phyloP scores from a whole-genome alignment of 1,139 yeast genomes.

The Hyphopichia wangnamkhiaoensis region DNA sequence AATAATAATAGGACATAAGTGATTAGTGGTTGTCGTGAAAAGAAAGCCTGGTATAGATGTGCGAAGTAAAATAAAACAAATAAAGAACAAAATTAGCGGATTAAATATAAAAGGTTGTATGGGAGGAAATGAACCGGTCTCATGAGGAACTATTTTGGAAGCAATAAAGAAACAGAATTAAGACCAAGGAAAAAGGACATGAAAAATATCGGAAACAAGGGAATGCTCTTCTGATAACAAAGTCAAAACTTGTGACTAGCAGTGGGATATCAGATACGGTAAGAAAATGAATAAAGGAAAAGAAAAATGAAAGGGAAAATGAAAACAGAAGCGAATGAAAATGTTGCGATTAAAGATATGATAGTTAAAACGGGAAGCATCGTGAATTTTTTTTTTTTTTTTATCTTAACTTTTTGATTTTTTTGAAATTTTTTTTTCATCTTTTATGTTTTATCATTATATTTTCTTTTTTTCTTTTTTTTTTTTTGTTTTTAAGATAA shows the following conservation, averaged over 20 bases:
- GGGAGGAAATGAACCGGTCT: neutral
- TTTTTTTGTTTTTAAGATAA: neutral
- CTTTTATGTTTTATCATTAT: too few relatives aligned
- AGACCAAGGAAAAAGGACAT: neutral
- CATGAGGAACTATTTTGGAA: neutral
- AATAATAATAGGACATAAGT: too few relatives aligned
- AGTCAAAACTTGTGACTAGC: too few relatives aligned
- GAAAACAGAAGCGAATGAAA: neutral
- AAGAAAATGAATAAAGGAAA: neutral
- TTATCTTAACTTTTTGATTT: too few relatives aligned
- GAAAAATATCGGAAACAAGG: neutral
- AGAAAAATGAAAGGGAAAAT: neutral
- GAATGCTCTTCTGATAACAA: neutral
- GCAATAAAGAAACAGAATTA: neutral
- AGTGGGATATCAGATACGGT: neutral
- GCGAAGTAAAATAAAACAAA: too few relatives aligned
- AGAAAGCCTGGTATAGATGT: too few relatives aligned
- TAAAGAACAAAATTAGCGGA: too few relatives aligned
- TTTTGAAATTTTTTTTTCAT: neutral
- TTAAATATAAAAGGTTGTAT: neutral
- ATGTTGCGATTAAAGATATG: too few relatives aligned
- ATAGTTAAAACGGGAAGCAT: too few relatives aligned
- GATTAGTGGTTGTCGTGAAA: too few relatives aligned
- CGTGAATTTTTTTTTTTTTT: too few relatives aligned
- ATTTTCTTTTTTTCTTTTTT: neutral